Evolutionary conservation across 306 rosid species (phyloP), one percentile per base, ranked within the genome.

Genomic region (Sesbania bispinosa): DNA sequence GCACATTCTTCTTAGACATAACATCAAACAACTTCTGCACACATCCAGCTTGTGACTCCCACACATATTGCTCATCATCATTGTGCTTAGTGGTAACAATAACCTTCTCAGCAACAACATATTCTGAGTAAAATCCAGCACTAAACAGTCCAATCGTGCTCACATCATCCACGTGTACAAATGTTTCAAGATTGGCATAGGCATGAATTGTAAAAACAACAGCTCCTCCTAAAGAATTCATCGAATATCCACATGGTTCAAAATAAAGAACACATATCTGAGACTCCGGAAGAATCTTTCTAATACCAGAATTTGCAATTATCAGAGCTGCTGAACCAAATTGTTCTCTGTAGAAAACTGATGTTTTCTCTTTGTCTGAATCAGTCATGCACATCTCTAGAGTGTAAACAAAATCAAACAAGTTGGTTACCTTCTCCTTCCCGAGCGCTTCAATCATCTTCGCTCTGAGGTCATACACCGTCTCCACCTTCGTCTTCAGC

Each of bases 21-120:
- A n/a, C n/a, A n/a, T n/a, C n/a, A n/a, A n/a, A n/a, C n/a, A n/a
- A n/a, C n/a, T n/a, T n/a, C n/a, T n/a, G n/a, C n/a, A n/a, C n/a
- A n/a, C n/a, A n/a, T n/a, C 97, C 96, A 6, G 97, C 97, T 47
- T 91, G 97, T 0, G 97, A 91, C 76, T 91, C 96, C 97, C 97
- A 91, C 3, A 91, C 85, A 16, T 91, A 88, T 77, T 91, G 97
- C 61, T 91, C 97, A 4, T 91, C 97, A 62, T 91, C 97, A 14
- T 91, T 91, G 80, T 91, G 97, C 86, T 91, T 91, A 6, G 88
- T 0, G 21, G 89, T 88, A 2, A 91, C 97, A 57, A 91, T 82
- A 1, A 91, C 97, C 85, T 85, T 91, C 77, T 91, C 97, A 0
- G 97, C 93, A 57, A 91, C 97, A 59, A 91, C 91, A 57, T 91